Base-by-base conservation (phyloP, 345 rosid genomes). In the Populus davidiana region DNA sequence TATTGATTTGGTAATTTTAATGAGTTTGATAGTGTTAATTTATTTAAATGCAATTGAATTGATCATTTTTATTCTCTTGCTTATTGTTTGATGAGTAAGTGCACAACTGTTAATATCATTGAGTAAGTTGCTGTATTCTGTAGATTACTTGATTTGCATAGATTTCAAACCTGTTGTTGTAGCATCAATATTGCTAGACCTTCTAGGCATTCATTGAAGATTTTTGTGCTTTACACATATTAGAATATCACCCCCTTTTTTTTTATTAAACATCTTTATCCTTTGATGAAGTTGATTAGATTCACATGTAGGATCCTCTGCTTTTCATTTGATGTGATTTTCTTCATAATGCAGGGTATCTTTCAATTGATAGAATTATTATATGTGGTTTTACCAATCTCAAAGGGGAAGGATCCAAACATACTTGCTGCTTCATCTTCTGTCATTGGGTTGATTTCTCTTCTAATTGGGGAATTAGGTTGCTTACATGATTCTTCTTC, bases 381-480 rank as follows among this genome's bases (percentile, higher is more conserved):
- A 13, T 81, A 47, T 71, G 76, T 83, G n/a, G 73, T 75, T 79
- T n/a, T 83, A 21, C 61, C 83, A 67, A 52, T 75, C 27, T 73
- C 71, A 38, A 78, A 78, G 44, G 78, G 33, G 33, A 71, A 75
- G 68, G 69, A 1, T 23, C 61, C 16, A 1, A 38, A 83, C 67
- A 56, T 16, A 14, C 69, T 82, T 74, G 47, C 86, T 70, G 69
- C 87, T 77, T 81, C 86, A 13, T 79, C 88, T 79, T 78, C 85
- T 75, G 85, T 79, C 38, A 27, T 69, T 67, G 91, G 92, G 1
- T 80, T 87, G 8, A 23, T 87, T 36, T 86, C 87, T 73, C 79
- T 92, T 68, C 56, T 90, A 8, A 66, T 86, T 27, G 97, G 91
- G 81, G 93, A 90, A 70, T 77, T 90, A 47, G 96, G 97, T 93